Evolutionary conservation across 177 flowering plant species (phyloP).

Genomic region (Tripterygium wilfordii): DNA sequence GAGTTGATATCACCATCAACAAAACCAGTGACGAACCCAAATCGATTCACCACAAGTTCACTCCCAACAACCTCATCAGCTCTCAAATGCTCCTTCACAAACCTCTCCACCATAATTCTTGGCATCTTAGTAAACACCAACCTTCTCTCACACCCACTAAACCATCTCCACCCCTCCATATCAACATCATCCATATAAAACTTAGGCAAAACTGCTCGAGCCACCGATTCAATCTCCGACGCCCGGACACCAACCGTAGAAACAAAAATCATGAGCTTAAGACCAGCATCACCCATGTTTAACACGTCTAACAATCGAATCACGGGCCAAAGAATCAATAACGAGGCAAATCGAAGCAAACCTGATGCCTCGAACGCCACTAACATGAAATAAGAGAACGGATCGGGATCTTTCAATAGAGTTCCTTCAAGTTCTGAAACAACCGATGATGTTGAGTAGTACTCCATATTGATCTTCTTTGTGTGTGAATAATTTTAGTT

Average conservation of each 20-base stretch:
- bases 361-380: conserved; percentile 92
- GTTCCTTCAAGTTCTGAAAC: conserved; percentile 82
- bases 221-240: conserved; percentile 73
- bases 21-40: conserved; percentile 81
- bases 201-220: conserved; percentile 93
- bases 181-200: conserved; percentile 85
- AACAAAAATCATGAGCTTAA: conserved; percentile 63
- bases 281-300: conserved; percentile 41
- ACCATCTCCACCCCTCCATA: conserved; percentile 72
- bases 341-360: conserved; percentile 60
- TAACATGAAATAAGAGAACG: conserved; percentile 91
- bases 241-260: conserved; percentile 51
- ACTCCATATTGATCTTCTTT: background rate
- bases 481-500: background rate
- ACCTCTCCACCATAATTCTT: conserved; percentile 77
- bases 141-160: conserved; percentile 45
- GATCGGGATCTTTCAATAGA: conserved; percentile 52
- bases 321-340: conserved; percentile 69
- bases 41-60: conserved; percentile 64
- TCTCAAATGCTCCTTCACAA: conserved; percentile 72
- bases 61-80: conserved; percentile 75
- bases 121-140: conserved; percentile 73
- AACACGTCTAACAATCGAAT: conserved; percentile 34
- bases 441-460: conserved; percentile 36
- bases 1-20: conserved; percentile 18